phyloP scores from a whole-genome alignment of 257 asterid genomes.

The Petunia axillaris region DNA sequence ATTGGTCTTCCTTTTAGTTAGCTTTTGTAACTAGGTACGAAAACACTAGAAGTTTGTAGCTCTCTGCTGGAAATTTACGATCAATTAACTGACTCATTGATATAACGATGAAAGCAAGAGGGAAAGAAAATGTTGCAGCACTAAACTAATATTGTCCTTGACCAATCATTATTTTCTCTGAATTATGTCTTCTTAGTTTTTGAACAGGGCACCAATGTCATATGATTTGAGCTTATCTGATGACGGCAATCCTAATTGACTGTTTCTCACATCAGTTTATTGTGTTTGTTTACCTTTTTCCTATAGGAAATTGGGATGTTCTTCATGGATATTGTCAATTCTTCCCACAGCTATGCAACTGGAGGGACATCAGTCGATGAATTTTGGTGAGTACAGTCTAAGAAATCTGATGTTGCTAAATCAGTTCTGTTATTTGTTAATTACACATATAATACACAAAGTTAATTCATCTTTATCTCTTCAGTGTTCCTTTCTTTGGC shows the following conservation, averaged over 20 bases:
- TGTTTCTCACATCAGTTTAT: not conserved
- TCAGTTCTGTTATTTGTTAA: not conserved
- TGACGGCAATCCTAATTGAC: not conserved
- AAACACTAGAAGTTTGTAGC: not conserved
- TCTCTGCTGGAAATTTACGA: not conserved
- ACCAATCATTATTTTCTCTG: not conserved
- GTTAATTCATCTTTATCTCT: not conserved
- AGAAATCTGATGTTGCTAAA: not conserved
- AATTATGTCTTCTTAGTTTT: not conserved
- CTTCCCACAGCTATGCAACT: constrained; percentile 87
- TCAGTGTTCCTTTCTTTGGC: not conserved
- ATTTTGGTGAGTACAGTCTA: constrained; percentile 52
- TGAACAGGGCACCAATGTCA: not conserved
- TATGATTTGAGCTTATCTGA: not conserved
- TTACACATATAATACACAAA: not conserved
- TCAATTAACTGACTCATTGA: not conserved
- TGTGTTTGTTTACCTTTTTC: constrained; percentile 25
- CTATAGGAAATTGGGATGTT: constrained; percentile 73
- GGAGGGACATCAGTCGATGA: constrained; percentile 86
- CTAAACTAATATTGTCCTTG: not conserved
- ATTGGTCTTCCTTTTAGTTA: not conserved
- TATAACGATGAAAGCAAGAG: not conserved
- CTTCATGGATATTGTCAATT: constrained; percentile 76
- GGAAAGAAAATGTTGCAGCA: constrained; percentile 1
- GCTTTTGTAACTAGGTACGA: not conserved